Conservation (phyloP, 2,329 filamentous ascomycete genomes). For the Arthrobotrys sinensis region DNA sequence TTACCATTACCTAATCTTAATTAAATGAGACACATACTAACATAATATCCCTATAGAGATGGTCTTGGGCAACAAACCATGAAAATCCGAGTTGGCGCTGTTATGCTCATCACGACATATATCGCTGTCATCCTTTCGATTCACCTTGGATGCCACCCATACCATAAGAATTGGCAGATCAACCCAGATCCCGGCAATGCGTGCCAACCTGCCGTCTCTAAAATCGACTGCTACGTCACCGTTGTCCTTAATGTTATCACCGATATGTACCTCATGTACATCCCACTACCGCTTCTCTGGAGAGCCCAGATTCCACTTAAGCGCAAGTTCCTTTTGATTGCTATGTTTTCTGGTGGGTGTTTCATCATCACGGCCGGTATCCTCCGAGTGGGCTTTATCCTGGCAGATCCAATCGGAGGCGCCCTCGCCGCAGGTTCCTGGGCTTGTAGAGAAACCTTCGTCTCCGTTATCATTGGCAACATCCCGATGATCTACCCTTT, state of each 20-base stretch:
- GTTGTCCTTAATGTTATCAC: conserved; percentile 73
- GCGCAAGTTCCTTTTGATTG: conserved; percentile 71
- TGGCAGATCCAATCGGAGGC: conserved; percentile 66
- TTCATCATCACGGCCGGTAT: conserved; percentile 74
- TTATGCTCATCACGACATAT: conserved; percentile 71
- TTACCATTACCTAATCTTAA: not conserved
- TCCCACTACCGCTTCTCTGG: conserved; percentile 73
- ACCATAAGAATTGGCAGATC: conserved; percentile 75
- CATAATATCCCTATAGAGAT: conserved; percentile 65
- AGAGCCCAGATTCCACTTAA: conserved; percentile 69
- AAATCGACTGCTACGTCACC: conserved; percentile 72
- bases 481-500: conserved; percentile 68
- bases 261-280: conserved; percentile 75
- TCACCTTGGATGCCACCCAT: conserved; percentile 72
- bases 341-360: conserved; percentile 73
- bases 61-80: conserved; percentile 68
- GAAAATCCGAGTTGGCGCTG: conserved; percentile 72
- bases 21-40: conserved; percentile 10
- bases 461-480: conserved; percentile 68
- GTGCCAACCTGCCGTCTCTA: conserved; percentile 72
- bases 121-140: conserved; percentile 71
- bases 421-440: conserved; percentile 67
- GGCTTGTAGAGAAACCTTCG: conserved; percentile 68
- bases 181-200: conserved; percentile 72
- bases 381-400: conserved; percentile 67